Base-by-base conservation (phyloP, 2,329 filamentous ascomycete species). In the Aspergillus bombycis region DNA sequence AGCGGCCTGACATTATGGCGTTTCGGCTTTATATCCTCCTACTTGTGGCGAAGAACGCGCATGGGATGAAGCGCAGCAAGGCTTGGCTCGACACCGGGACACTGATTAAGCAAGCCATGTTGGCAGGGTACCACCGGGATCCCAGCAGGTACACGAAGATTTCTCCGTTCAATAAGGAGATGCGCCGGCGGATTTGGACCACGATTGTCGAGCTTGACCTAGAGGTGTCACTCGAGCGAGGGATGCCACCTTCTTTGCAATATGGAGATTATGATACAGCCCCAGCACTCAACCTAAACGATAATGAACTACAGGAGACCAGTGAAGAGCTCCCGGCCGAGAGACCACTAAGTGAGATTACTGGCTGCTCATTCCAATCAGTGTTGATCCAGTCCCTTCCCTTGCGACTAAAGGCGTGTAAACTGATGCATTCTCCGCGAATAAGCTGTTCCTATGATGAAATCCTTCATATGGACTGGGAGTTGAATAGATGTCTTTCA, bases 121-220 rank as follows among this genome's bases (percentile, higher is more conserved):
- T 84, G 54, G 79, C 82, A 16, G 85, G 85, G 0, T 79, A 86
- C 54, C 85, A 88, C 68, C 72, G 78, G 2, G 78, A 80, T 52
- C 75, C 75, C 0, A 74, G 67, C 48, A 67, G 71, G 28, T 74
- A 75, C 60, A 69, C 71, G 10, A 72, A 66, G 7, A 76, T 79
- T 16, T 79, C 77, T 0, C 61, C 68, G 1, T 81, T 81, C 62
- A 77, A 80, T 36, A 76, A 76, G 59, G 79, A 81, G 66, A 80
- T 81, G 81, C 81, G 85, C 58, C 79, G 84, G 58, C 79, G 86
- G 50, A 74, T 88, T 3, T 88, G 86, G 86, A 79, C 78, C 2
- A 86, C 85, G 1, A 84, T 87, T 11, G 74, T 84, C 11, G 85
- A 88, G 67, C 73, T 88, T 30, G 85, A 88, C 61, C 71, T 87